Base-by-base conservation (phyloP, 2,329 filamentous ascomycete species). In the Exserohilum rostratum region DNA sequence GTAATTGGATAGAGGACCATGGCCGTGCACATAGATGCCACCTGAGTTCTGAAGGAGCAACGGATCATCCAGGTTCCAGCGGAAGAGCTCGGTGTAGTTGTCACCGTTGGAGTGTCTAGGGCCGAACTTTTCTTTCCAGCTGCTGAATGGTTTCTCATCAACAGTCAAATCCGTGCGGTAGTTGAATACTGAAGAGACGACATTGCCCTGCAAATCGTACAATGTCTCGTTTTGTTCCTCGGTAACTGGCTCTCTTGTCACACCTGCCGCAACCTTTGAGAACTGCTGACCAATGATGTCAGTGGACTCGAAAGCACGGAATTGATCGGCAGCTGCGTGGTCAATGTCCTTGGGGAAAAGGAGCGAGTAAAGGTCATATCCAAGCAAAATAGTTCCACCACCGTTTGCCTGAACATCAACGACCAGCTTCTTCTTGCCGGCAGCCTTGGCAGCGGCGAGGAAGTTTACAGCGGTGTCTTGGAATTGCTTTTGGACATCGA, bases 321-420 rank as follows among this genome's bases (percentile, higher is more conserved):
- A 77, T 20, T 83, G 81, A 55, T 78, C 78, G 4, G 77, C 79
- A 3, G 80, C 80, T 52, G 82, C 83, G 3, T 79, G 78, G 3
- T 78, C 71, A 7, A 80, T 73, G 11, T 77, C 71, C 5, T 63
- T 58, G 0, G 83, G 84, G 74, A 84, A 83, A 0, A 86, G 75
- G 67, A 80, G 72, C 48, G 83, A 82, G 74, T 87, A 87, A 22
- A 88, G 77, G 64, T 87, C 85, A 60, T 85, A 86, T 13, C 83
- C 85, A n/a, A 83, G 79, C 6, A 85, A 67, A 39, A 87, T 82
- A 12, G 78, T 80, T 20, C 86, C 85, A 37, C 86, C 86, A 2
- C 80, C 82, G 60, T 88, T 88, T 42, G 78, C 79, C 3, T 79
- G 80, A 5, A 87, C 71, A 60, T 87, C 85, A 27, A 88, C 75